Base-by-base conservation (phyloP, 495 filamentous ascomycete species). In the Penicilliopsis zonata region DNA sequence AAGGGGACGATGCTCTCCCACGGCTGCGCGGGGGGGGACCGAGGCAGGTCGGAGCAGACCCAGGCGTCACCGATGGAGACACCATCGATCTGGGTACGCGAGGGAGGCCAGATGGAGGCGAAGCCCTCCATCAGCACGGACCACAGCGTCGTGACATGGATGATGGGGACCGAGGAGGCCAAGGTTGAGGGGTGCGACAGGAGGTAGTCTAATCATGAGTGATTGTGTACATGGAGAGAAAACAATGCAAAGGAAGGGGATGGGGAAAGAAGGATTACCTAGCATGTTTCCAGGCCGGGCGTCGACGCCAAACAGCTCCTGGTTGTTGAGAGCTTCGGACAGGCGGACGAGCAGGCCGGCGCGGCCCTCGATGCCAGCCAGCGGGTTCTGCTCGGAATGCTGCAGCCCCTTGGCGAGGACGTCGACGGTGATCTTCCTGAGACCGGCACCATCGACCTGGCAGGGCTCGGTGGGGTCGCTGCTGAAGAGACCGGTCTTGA, bases 1-100 rank as follows among this genome's bases (percentile, higher is more conserved):
- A 81, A 80, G 1, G 92, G 88, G 5, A 94, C 78, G 41, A 98
- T 94, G 44, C 71, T 80, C 49, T 98, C 88, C 92, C 90, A 96
- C 0, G 78, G 69, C 18, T 77, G 69, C 8, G 77, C 70, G 13
- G 80, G 80, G 12, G 82, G 75, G 2, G 73, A 76, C 14, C 55
- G 57, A 1, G 87, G 86, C 69, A 96, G 77, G 28, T 75, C 70
- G 20, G 77, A 79, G 52, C 86, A 94, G 0, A 76, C 80, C 90
- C 90, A 98, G 17, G 92, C 90, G 49, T 98, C 90, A 26, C 90
- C 90, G 30, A 98, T 77, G 0, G 86, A 76, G 18, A 87, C 67
- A 4, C 85, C 85, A 47, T 94, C 84, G 41, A 98, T 80, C 40
- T 81, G 76, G 4, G 88, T 94, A 25, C 92, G 72, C 0, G 86